These are phyloP conservation scores for Rhizoctonia solani DNA, from an alignment of 1,284 basidiomycete genomes.

Conservation along the genomic window DNA sequence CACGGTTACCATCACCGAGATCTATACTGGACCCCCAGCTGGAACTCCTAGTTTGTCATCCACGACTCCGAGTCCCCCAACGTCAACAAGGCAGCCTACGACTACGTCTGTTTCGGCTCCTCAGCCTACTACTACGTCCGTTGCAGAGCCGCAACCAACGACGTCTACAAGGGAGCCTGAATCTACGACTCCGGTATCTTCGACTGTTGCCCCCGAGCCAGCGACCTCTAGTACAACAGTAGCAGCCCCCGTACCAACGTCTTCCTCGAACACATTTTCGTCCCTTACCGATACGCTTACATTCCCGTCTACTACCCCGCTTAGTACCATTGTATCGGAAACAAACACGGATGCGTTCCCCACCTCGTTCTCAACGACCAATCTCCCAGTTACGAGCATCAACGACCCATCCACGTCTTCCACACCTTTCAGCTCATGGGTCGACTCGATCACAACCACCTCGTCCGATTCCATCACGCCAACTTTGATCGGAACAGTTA, in stretches of 20 bases:
- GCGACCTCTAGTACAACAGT: background rate
- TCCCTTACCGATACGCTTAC: slow-evolving; percentile 23
- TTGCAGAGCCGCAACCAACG: too few relatives aligned
- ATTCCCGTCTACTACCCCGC: slow-evolving; percentile 3
- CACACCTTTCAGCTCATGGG: too few relatives aligned
- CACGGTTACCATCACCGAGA: slow-evolving; percentile 28
- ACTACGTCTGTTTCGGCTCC: too few relatives aligned
- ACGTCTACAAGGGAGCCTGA: too few relatives aligned
- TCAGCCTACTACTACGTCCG: too few relatives aligned
- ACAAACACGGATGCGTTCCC: background rate
- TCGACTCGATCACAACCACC: too few relatives aligned
- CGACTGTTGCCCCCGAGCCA: background rate
- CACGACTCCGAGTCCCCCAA: too few relatives aligned
- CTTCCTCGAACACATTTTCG: slow-evolving; percentile 24
- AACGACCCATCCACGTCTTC: too few relatives aligned
- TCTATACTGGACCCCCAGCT: slow-evolving; percentile 16
- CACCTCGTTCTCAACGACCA: background rate
- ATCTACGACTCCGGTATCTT: background rate
- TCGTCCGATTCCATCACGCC: background rate
- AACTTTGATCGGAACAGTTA: slow-evolving; percentile 14
- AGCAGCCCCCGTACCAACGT: too few relatives aligned
- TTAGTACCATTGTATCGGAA: background rate
- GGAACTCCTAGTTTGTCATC: slow-evolving; percentile 1
- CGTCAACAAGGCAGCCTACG: too few relatives aligned
- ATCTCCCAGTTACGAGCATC: too few relatives aligned